Base-by-base conservation (phyloP, 352 stramenopile species). In the Thraustochytrium sp. region DNA sequence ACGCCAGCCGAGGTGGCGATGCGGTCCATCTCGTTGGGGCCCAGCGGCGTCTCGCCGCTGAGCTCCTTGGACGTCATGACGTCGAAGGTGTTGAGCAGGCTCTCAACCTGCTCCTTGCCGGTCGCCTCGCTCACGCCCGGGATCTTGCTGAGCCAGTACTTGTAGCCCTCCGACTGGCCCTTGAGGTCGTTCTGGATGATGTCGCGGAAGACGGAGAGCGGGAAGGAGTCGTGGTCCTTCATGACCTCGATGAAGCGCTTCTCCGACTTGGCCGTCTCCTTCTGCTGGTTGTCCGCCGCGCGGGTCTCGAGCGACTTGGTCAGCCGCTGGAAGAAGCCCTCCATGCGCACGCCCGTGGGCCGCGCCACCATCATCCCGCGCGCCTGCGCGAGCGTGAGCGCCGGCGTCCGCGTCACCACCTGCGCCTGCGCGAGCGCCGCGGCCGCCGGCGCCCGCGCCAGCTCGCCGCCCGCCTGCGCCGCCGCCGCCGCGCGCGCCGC, bases 41-140 rank as follows among this genome's bases (percentile, higher is more conserved):
- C 59, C 23, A 72, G 13, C 9, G 34, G 36, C 2, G 13, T 49
- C 59, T 72, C 59, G 40, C 59, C 59, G 59, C 26, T 72, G 11
- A 72, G 59, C n/a, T 72, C 59, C 26, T 38, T 72, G 59, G 59
- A 42, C 9, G 59, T 72, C 59, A 72, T 72, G 13, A 72, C 59
- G 36, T 72, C 59, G n/a, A 72, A 72, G 26, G 46, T 44, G 59
- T 31, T 72, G 26, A 72, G 40, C 59, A 72, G 42, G 13, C 26
- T 31, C 5, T 72, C 59, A 26, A 31, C 26, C 36, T 72, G 18
- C 34, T 13, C 26, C 8, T 26, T 21, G 29, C 59, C 59, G 9
- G 59, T 34, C 13, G 34, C 36, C 59, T 72, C 36, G 23, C n/a
- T 38, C 1, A 72, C 59, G 26, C 59, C 59, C 9, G 59, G 59